These are phyloP conservation scores for Mycosphaerella sp. DNA, from an alignment of 2,329 filamentous ascomycete genomes.

Conservation along the genomic window DNA sequence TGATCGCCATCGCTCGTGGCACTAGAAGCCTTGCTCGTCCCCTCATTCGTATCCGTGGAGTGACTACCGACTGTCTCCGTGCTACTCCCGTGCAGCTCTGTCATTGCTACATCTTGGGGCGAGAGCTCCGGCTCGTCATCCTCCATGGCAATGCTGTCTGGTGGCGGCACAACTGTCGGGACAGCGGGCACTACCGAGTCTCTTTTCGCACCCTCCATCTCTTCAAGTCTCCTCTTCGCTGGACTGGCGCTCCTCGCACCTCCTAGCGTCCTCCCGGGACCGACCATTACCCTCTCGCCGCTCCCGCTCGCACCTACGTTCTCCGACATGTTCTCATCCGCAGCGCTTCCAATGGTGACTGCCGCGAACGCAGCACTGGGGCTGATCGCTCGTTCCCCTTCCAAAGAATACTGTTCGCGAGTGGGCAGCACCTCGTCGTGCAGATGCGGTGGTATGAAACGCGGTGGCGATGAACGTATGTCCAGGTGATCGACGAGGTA, in stretches of 20 bases:
- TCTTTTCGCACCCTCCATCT: slow-evolving; percentile 42
- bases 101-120: slow-evolving; percentile 22
- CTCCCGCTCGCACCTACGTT: slow-evolving; percentile 24
- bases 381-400: slow-evolving; percentile 26
- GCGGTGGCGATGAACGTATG: slow-evolving; percentile 24
- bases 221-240: slow-evolving; percentile 50
- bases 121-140: slow-evolving; percentile 6
- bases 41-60: slow-evolving; percentile 2
- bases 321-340: slow-evolving; percentile 40
- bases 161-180: slow-evolving; percentile 2
- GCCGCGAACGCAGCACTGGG: slow-evolving; percentile 29
- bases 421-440: slow-evolving; percentile 44
- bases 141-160: slow-evolving; percentile 16
- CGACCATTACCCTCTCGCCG: slow-evolving; percentile 17
- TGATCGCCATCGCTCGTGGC: slow-evolving; percentile 24
- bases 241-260: slow-evolving; percentile 45
- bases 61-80: slow-evolving; percentile 11
- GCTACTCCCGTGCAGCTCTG: slow-evolving; percentile 15
- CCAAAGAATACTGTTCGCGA: slow-evolving; percentile 12
- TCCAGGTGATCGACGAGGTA: slow-evolving; percentile 9
- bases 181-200: background rate
- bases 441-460: slow-evolving; percentile 52
- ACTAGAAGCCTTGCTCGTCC: slow-evolving; percentile 16
- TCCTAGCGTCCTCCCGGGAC: slow-evolving; percentile 18
- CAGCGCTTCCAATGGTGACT: slow-evolving; percentile 21